Evolutionary conservation across 1,284 basidiomycete genomes (phyloP), one percentile per base, ranked within the genome.

Genomic region (Naganishia sp.): DNA sequence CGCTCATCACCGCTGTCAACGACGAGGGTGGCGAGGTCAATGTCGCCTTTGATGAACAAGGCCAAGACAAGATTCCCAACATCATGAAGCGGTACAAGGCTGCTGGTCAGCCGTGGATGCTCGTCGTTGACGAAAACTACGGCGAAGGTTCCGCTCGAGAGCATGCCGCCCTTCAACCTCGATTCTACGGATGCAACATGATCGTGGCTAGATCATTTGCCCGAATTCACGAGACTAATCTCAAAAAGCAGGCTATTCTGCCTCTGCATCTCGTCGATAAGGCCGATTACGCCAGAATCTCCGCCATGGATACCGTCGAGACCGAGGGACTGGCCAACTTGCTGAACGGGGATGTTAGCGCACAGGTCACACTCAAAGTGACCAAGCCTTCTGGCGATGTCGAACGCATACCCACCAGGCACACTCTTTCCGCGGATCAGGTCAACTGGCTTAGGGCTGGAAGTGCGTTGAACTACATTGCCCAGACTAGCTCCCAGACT

Each of bases 141-240:
- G 96, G 96, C 5, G 96, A 99, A 79, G 96, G 95, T 36, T 77
- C 78, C 25, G 79, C 79, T 6, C 87, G 96, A 68, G 96, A 99
- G 80, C 96, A 99, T 79, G 96, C 96, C 42, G 94, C 94, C 16
- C 84, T 99, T 42, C 96, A 99, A 78, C 96, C 95, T 55, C 86
- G 96, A 16, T 96, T 95, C 83, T 95, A 96, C 75, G 92, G 91
- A 33, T 92, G 90, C 74, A 85, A 84, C 7, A 81, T 92, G 81
- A 92, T 94, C 73, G 79, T 94, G 64, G 90, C 91, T 0, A 85
- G 93, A 42, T 97, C 94, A 2, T 99, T 99, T 74, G 96, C 96
- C 70, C 90, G 96, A 70, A 99, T 99, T 69, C 96, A 99, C 80
- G 93, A 98, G 81, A 97, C 94, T 15, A 98, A 98, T 81, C 82